These are phyloP conservation scores for Zasmidium cellare DNA, from an alignment of 2,329 filamentous ascomycete species.

Conservation along the genomic window DNA sequence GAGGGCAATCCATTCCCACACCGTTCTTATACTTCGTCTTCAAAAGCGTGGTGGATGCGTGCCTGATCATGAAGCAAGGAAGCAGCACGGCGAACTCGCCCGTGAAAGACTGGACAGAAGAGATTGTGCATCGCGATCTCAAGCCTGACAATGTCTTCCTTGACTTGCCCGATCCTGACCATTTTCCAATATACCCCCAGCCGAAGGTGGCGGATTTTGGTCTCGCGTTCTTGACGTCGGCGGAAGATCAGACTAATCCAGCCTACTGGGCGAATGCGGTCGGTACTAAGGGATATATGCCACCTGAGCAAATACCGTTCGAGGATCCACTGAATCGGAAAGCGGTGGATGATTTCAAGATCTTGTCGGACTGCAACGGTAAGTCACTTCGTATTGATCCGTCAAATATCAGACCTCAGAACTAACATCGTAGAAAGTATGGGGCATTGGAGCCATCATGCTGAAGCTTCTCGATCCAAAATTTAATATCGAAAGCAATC, in stretches of 20 bases:
- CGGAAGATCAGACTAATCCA: background rate
- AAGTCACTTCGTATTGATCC: background rate
- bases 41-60: conserved; percentile 14
- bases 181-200: conserved; percentile 8
- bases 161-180: background rate
- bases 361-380: background rate
- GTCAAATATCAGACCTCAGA: too few relatives aligned
- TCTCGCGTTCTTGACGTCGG: background rate
- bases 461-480: background rate
- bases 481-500: background rate
- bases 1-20: conserved; percentile 12
- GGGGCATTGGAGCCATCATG: conserved; percentile 1
- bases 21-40: conserved; percentile 18
- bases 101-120: background rate
- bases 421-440: background rate
- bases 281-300: background rate
- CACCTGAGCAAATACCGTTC: background rate
- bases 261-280: background rate
- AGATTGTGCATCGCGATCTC: conserved; percentile 74
- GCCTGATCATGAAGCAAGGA: conserved; percentile 17
- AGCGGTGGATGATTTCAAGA: background rate
- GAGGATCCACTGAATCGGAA: background rate
- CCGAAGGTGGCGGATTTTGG: conserved; percentile 3
- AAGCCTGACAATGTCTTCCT: conserved; percentile 98
- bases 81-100: background rate